Conservation (phyloP, 2,329 filamentous ascomycete genomes). For the Fusarium sp. region DNA sequence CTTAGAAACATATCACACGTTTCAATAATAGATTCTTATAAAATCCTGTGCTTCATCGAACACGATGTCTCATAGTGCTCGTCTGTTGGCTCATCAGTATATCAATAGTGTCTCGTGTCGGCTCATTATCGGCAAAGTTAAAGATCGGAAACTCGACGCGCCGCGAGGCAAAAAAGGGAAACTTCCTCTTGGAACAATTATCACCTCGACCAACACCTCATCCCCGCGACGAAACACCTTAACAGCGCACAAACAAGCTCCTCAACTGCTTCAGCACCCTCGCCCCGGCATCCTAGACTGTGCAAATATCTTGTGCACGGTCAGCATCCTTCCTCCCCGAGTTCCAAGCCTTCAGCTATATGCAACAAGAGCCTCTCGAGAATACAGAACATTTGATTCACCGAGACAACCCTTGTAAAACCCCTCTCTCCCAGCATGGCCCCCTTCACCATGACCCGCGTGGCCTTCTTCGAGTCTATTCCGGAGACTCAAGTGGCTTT, state of each 20-base stretch:
- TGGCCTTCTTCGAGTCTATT: conserved; percentile 47
- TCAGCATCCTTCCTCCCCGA: conserved; percentile 48
- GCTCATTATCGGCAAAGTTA: conserved; percentile 43
- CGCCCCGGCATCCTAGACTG: conserved; percentile 53
- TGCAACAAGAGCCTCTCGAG: conserved; percentile 67
- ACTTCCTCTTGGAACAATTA: conserved; percentile 28
- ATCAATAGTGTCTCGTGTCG: conserved; percentile 26
- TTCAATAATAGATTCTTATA: background rate
- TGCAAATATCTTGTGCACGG: conserved; percentile 63
- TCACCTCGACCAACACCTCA: conserved; percentile 22
- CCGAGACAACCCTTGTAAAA: conserved; percentile 47
- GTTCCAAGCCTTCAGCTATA: conserved; percentile 62
- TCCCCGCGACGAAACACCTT: conserved; percentile 26
- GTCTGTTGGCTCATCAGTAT: conserved; percentile 22
- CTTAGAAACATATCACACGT: background rate
- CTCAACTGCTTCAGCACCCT: background rate
- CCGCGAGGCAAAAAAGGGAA: conserved; percentile 38
- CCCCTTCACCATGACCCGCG: conserved; percentile 55
- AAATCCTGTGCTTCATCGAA: conserved; percentile 9
- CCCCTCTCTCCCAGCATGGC: conserved; percentile 65
- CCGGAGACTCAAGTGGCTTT: conserved; percentile 47
- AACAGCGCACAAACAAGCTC: conserved; percentile 17
- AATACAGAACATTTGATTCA: conserved; percentile 55
- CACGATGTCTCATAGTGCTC: conserved; percentile 25
- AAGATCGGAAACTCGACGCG: conserved; percentile 30